Percentiles rank a stretch among this genome's conserved stretches.
Evolutionary conservation across 176 grass and related monocot genomes (phyloP).

Genomic region (Panicum miliaceum): DNA sequence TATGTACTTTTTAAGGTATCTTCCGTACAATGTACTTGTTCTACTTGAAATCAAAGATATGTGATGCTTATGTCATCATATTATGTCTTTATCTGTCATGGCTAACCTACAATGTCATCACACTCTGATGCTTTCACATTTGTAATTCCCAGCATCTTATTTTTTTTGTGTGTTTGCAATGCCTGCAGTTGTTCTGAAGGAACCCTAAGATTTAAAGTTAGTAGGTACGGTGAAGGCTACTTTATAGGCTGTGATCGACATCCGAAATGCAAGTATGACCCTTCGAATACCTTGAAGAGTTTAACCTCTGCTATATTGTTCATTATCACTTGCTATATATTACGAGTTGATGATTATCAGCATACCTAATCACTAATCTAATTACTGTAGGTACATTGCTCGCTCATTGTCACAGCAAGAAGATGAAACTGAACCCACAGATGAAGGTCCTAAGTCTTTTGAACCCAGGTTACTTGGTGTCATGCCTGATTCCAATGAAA

Average conservation of each 20-base stretch:
- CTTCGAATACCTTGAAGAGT: no score
- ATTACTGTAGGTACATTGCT: slow-evolving; percentile 76
- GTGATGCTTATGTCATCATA: no score
- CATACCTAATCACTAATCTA: slow-evolving; percentile 29
- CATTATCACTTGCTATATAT: slow-evolving; percentile 24
- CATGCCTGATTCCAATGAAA: slow-evolving; percentile 66
- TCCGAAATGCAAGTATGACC: slow-evolving; percentile 91
- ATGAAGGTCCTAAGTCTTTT: slow-evolving; percentile 54
- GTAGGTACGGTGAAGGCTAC: slow-evolving; percentile 84
- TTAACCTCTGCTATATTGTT: neutral
- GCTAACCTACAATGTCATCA: slow-evolving; percentile 13
- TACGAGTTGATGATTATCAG: slow-evolving; percentile 12
- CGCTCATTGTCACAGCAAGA: slow-evolving; percentile 65
- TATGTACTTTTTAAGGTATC: slow-evolving; percentile 4
- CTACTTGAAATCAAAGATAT: neutral
- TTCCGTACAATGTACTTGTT: slow-evolving; percentile 30
- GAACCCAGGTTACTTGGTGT: slow-evolving; percentile 66
- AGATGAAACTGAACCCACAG: slow-evolving; percentile 51
- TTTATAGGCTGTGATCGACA: slow-evolving; percentile 92
- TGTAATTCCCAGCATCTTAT: neutral
- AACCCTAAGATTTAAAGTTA: slow-evolving; percentile 93
- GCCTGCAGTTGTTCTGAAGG: slow-evolving; percentile 88
- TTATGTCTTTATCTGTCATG: neutral
- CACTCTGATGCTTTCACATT: slow-evolving; percentile 11
- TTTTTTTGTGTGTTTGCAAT: slow-evolving; percentile 14